These are phyloP conservation scores for Eucalyptus cloeziana DNA, from an alignment of 345 rosid genomes.

Conservation along the genomic window DNA sequence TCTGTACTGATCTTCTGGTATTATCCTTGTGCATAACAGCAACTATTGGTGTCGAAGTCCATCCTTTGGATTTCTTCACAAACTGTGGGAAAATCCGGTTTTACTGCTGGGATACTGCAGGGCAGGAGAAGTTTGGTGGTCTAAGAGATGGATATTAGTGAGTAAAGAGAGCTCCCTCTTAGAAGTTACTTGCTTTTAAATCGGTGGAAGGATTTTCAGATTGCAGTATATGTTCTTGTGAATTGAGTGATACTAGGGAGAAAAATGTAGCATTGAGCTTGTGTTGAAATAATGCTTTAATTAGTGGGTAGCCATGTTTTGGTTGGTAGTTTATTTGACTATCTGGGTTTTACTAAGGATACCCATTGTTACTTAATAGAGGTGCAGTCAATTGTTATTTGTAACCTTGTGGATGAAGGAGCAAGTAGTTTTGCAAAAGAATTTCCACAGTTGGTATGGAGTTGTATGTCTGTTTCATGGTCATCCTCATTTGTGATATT, in stretches of 20 bases:
- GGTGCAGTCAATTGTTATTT: neutral
- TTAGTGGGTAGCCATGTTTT: neutral
- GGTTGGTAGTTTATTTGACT: neutral
- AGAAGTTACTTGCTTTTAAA: neutral
- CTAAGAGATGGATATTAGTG: slow-evolving; percentile 96
- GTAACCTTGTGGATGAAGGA: neutral
- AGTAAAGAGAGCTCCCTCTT: slow-evolving; percentile 2
- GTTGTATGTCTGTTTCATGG: neutral
- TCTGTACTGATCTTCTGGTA: neutral
- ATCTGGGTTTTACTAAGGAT: neutral
- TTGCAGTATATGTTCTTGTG: neutral
- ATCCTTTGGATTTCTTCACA: slow-evolving; percentile 86
- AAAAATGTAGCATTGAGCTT: neutral
- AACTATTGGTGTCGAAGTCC: slow-evolving; percentile 95
- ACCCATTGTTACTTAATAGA: neutral
- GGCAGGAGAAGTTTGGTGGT: slow-evolving; percentile 95
- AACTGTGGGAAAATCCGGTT: slow-evolving; percentile 88
- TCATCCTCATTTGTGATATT: neutral
- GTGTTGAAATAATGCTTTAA: neutral
- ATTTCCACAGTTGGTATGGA: neutral
- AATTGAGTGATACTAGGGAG: neutral
- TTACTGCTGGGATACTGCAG: slow-evolving; percentile 98
- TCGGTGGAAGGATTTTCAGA: neutral
- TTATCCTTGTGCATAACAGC: slow-evolving; percentile 18
- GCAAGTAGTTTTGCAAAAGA: neutral